Evolutionary conservation across 768 basidiomycete species (phyloP).

Genomic region (Serendipita sp.): DNA sequence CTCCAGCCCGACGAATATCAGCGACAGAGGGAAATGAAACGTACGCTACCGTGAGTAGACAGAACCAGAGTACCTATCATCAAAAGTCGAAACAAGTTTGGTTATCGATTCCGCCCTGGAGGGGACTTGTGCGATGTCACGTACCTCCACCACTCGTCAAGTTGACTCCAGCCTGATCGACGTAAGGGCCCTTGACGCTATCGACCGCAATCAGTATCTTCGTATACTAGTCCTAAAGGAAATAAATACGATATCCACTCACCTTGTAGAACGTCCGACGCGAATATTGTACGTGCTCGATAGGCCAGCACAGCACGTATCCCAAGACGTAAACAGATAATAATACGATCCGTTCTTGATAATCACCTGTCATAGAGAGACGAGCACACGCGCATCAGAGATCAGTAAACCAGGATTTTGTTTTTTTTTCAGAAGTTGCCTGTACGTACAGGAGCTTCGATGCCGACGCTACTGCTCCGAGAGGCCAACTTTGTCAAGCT

Average conservation of each 20-base stretch:
- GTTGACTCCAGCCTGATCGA: conserved; percentile 30
- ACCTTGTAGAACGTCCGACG: conserved; percentile 34
- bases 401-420: background rate
- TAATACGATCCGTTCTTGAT: conserved; percentile 30
- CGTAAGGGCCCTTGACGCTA: conserved; percentile 29
- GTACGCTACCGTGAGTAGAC: conserved; percentile 27
- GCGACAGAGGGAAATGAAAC: conserved; percentile 6
- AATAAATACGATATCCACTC: conserved; percentile 8
- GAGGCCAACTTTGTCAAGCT: conserved; percentile 8
- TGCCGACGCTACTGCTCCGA: conserved; percentile 17
- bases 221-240: too few relatives aligned
- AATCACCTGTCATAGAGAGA: conserved; percentile 14
- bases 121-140: background rate
- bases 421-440: too few relatives aligned
- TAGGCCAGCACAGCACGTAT: conserved; percentile 32
- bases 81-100: background rate
- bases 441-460: conserved; percentile 20
- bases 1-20: background rate
- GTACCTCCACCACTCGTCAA: conserved; percentile 36
- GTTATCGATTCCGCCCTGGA: background rate
- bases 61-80: conserved; percentile 22
- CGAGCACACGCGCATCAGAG: background rate
- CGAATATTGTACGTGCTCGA: conserved; percentile 44
- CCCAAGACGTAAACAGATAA: conserved; percentile 43
- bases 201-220: background rate